Conservation (phyloP, 163 green algal species). For the Dunaliella salina region DNA sequence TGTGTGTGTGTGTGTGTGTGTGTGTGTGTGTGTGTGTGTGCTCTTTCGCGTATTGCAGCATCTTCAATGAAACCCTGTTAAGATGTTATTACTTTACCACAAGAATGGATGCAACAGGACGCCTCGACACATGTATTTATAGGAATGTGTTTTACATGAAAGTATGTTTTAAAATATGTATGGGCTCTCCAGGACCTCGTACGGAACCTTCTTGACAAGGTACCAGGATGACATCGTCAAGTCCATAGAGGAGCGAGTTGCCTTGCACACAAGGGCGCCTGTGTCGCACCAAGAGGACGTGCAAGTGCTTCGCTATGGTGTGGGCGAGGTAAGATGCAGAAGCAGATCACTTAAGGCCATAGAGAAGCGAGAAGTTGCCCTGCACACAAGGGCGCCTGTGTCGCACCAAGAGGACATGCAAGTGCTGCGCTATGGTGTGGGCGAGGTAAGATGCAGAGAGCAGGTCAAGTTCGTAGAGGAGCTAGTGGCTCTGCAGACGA, state of each 20-base stretch:
- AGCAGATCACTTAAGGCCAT: background rate
- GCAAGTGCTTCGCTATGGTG: constrained; percentile 58
- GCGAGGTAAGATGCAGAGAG: too few relatives aligned
- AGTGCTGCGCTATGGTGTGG: constrained; percentile 48
- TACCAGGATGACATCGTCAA: constrained; percentile 7
- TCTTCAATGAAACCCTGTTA: too few relatives aligned
- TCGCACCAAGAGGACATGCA: constrained; percentile 76
- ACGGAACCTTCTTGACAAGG: constrained; percentile 37
- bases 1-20: too few relatives aligned
- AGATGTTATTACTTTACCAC: too few relatives aligned
- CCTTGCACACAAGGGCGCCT: constrained; percentile 50
- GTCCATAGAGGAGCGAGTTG: constrained; percentile 19
- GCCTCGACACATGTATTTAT: too few relatives aligned
- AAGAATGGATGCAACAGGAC: too few relatives aligned
- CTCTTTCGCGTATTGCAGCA: too few relatives aligned
- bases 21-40: background rate
- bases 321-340: constrained; percentile 22
- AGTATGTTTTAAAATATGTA: too few relatives aligned
- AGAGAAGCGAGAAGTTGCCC: constrained; percentile 1
- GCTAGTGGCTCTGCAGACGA: too few relatives aligned
- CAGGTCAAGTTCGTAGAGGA: constrained; percentile 3
- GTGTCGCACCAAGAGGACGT: constrained; percentile 72
- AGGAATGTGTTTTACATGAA: too few relatives aligned
- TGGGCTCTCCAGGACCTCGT: constrained; percentile 22
- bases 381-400: constrained; percentile 53